Evolutionary conservation across 73 alveolate species (phyloP).

Genomic region (Paramecium octaurelia): DNA sequence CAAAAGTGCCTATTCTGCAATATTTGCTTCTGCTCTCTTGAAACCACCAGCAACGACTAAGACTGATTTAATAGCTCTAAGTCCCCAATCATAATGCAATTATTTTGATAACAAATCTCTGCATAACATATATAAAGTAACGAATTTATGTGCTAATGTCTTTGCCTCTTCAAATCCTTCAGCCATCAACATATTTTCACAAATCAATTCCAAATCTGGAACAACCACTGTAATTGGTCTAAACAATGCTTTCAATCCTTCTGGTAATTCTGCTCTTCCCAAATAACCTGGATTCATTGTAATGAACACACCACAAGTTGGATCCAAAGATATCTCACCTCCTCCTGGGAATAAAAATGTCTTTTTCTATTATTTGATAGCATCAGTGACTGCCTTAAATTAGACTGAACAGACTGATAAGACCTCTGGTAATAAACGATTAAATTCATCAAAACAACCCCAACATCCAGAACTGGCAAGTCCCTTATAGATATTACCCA

Average conservation of each 20-base stretch:
- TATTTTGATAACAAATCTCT: slow-evolving; percentile 94
- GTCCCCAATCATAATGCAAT: slow-evolving; percentile 99
- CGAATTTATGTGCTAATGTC: slow-evolving; percentile 97
- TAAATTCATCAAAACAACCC: slow-evolving; percentile 99
- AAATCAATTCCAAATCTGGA: slow-evolving; percentile 99
- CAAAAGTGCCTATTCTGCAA: slow-evolving; percentile 97
- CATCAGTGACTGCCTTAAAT: slow-evolving; percentile 99
- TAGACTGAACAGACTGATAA: slow-evolving; percentile 99
- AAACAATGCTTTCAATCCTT: slow-evolving; percentile 99
- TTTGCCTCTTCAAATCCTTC: slow-evolving; percentile 99
- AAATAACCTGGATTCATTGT: slow-evolving; percentile 99
- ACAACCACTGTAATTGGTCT: slow-evolving; percentile 99
- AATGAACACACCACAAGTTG: slow-evolving; percentile 99
- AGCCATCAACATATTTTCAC: slow-evolving; percentile 99
- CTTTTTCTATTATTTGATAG: slow-evolving; percentile 85
- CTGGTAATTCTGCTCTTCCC: slow-evolving; percentile 99
- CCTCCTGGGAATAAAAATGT: slow-evolving; percentile 97
- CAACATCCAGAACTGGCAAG: slow-evolving; percentile 99
- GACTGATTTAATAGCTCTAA: slow-evolving; percentile 99
- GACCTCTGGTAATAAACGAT: slow-evolving; percentile 99
- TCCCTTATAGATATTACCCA: slow-evolving; percentile 99
- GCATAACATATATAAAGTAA: slow-evolving; percentile 96
- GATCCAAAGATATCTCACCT: slow-evolving; percentile 97
- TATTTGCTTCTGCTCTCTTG: slow-evolving; percentile 98
- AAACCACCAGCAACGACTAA: slow-evolving; percentile 99